Conservation (phyloP, 805 yeast species). For the Hanseniaspora lindneri region DNA sequence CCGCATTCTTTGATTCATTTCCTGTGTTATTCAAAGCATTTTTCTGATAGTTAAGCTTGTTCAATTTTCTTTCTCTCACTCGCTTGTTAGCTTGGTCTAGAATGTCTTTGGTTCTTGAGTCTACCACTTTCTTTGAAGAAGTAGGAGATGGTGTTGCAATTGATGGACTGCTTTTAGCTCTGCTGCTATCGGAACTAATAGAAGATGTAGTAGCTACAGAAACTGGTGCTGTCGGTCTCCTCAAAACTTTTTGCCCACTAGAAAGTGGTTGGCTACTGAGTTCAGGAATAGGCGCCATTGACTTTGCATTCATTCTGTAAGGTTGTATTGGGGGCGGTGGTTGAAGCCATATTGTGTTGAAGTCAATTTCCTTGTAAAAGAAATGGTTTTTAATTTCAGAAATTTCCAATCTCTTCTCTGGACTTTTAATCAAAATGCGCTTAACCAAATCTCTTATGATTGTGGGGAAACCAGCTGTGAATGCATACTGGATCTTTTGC, state of each 20-base stretch:
- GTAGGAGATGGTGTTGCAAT: slow-evolving; percentile 1
- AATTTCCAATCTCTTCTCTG: slow-evolving; percentile 50
- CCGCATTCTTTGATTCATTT: slow-evolving; percentile 17
- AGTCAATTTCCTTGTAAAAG: slow-evolving; percentile 48
- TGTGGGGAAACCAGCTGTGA: slow-evolving; percentile 73
- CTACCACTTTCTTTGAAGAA: slow-evolving; percentile 18
- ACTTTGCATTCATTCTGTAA: slow-evolving; percentile 60
- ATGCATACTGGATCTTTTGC: slow-evolving; percentile 67
- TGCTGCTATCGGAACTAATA: not conserved
- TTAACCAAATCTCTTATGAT: slow-evolving; percentile 61
- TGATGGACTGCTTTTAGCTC: slow-evolving; percentile 1
- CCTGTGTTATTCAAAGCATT: slow-evolving; percentile 17
- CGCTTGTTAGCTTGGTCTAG: slow-evolving; percentile 25
- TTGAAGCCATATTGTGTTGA: slow-evolving; percentile 46
- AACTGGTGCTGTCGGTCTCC: slow-evolving; percentile 21
- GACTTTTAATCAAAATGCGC: slow-evolving; percentile 51
- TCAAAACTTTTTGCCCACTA: slow-evolving; percentile 18
- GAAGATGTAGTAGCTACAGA: not conserved
- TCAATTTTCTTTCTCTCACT: slow-evolving; percentile 20
- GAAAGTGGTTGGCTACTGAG: slow-evolving; percentile 25
- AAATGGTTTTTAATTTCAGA: slow-evolving; percentile 48
- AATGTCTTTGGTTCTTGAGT: slow-evolving; percentile 27
- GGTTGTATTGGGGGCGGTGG: slow-evolving; percentile 58
- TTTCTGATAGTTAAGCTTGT: slow-evolving; percentile 4
- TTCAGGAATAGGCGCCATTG: slow-evolving; percentile 66